These are phyloP conservation scores for Syzygium syzygioides DNA, from an alignment of 441 rosid species.

Conservation along the genomic window DNA sequence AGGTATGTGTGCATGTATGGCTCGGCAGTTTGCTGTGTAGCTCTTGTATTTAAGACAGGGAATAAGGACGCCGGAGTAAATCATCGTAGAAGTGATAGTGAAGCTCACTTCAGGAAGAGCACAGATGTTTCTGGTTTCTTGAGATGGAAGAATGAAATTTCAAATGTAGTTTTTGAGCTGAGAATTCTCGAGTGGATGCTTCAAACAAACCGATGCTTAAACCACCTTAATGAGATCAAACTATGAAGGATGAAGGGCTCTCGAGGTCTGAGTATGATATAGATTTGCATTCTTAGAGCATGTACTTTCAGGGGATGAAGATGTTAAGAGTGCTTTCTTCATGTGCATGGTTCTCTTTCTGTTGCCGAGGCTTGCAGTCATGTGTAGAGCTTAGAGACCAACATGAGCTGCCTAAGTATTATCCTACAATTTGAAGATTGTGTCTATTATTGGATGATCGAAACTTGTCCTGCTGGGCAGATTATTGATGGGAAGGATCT, in stretches of 20 bases:
- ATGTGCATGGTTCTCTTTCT: neutral
- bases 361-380: neutral
- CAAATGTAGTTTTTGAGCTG: neutral
- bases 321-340: neutral
- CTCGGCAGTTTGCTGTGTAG: neutral
- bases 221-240: neutral
- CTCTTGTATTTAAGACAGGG: neutral
- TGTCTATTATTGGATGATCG: neutral
- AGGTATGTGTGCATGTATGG: slow-evolving; percentile 29
- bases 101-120: neutral
- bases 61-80: neutral
- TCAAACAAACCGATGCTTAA: neutral
- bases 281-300: neutral
- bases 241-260: neutral
- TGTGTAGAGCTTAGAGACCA: neutral
- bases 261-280: neutral
- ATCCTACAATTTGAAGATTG: neutral
- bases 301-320: neutral
- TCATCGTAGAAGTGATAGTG: neutral
- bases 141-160: neutral
- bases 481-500: slow-evolving; percentile 70
- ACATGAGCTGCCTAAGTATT: neutral
- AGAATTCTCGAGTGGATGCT: neutral
- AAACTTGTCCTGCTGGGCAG: slow-evolving; percentile 26
- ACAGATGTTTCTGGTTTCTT: neutral